Evolutionary conservation across 2,329 filamentous ascomycete species (phyloP), one percentile per base, ranked within the genome.

Genomic region (Fusarium pseudoanthophilum): DNA sequence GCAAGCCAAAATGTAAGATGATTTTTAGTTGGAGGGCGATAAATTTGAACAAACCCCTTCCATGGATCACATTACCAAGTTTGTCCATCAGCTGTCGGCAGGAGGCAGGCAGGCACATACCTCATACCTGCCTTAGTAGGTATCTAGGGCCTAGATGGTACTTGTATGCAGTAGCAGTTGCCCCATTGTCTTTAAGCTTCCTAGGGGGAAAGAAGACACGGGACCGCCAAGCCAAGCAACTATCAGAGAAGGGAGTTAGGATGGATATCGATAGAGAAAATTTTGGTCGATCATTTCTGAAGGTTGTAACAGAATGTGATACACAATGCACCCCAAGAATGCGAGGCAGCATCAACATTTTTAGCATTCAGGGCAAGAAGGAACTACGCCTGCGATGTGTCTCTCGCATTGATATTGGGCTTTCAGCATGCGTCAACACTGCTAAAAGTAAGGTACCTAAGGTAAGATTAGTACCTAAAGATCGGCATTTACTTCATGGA

Each of bases 171-270:
- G 46, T 18, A 40, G 59, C 43, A 40, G 39, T 51, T 67, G 32
- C n/a, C 58, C 68, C 53, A 37, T 71, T 67, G 51, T 39, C 43
- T 63, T 55, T 55, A 43, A 69, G 46, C 45, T 42, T 53, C 36
- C 32, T 45, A 60, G 39, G 60, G 49, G 57, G 55, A 34, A 53
- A 59, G 40, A 40, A 37, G 53, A 32, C 63, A 67, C 57, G 70
- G 46, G 42, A 56, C 69, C 52, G 37, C 64, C 71, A 68, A 65
- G 69, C 64, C 64, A 52, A 69, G 69, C 55, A 61, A 56, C 69
- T 64, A 66, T 57, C 59, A 70, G 40, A 48, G 56, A 55, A 72
- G 53, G 64, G 43, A 61, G 60, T 46, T 18, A 55, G 20, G 20
- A 69, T 60, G 57, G 45, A 55, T 43, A 55, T 34, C 18, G n/a